A percentile compares a stretch with the other conserved stretches of the same genome.
These are phyloP conservation scores for Xylariales sp. DNA, from an alignment of 2,329 filamentous ascomycete genomes.

Conservation along the genomic window DNA sequence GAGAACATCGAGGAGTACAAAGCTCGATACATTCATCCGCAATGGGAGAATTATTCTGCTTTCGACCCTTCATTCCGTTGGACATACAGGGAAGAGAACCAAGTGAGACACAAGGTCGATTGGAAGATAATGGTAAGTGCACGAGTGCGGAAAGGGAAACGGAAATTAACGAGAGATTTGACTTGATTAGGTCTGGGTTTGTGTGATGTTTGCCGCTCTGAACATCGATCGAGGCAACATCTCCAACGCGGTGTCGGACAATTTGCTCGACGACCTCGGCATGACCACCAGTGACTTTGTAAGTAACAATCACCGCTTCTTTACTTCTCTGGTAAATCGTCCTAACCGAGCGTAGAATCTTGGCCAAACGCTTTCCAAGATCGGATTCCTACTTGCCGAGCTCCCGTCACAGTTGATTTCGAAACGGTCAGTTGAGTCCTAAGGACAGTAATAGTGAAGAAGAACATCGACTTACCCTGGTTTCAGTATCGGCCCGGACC, in stretches of 20 bases:
- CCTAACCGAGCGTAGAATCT: conserved; percentile 43
- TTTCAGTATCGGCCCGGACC: conserved; percentile 44
- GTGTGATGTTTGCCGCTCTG: conserved; percentile 44
- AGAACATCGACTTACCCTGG: conserved; percentile 24
- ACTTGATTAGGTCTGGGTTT: conserved; percentile 47
- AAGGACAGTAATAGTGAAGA: not conserved
- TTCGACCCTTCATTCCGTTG: conserved; percentile 52
- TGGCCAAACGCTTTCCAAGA: conserved; percentile 48
- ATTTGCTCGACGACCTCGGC: conserved; percentile 48
- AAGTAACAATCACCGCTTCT: conserved; percentile 26
- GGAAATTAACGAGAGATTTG: conserved; percentile 22
- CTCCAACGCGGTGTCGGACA: conserved; percentile 52
- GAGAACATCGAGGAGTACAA: conserved; percentile 53
- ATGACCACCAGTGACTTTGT: conserved; percentile 49
- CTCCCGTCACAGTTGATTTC: conserved; percentile 44
- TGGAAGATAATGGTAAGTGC: conserved; percentile 53
- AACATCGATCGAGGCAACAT: conserved; percentile 44
- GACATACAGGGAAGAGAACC: conserved; percentile 52
- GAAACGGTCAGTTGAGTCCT: conserved; percentile 41
- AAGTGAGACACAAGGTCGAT: conserved; percentile 51
- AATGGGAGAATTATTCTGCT: conserved; percentile 53
- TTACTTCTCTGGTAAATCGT: conserved; percentile 1
- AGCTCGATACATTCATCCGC: conserved; percentile 50
- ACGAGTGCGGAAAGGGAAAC: not conserved
- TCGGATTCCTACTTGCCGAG: conserved; percentile 41